phyloP scores from a whole-genome alignment of 2,329 filamentous ascomycete species.

The Cytospora paraplurivora region DNA sequence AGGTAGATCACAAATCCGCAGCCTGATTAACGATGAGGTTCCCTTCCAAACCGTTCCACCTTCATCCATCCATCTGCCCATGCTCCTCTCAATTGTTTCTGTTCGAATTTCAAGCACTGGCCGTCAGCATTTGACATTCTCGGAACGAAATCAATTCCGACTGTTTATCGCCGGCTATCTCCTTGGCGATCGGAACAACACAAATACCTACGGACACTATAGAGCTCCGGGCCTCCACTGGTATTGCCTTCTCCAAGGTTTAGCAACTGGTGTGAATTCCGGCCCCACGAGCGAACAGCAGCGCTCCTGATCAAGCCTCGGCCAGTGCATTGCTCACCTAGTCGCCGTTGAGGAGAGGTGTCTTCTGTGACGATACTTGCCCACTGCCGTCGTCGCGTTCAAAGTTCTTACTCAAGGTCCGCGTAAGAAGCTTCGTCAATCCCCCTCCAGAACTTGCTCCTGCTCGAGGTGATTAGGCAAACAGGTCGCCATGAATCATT shows the following conservation, averaged over 20 bases:
- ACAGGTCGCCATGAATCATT: neutral
- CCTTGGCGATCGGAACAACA: conserved; percentile 13
- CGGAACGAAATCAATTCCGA: neutral
- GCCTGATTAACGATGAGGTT: conserved; percentile 10
- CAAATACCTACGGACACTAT: neutral
- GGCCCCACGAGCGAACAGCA: too few species aligned
- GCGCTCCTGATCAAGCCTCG: too few species aligned
- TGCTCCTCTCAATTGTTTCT: conserved; percentile 1
- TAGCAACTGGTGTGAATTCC: too few species aligned
- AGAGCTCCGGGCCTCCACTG: too few species aligned
- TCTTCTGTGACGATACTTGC: neutral
- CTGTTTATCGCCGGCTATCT: conserved; percentile 17
- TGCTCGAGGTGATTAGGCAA: neutral
- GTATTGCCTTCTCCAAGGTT: too few species aligned
- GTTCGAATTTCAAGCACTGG: conserved; percentile 7
- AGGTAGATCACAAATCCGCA: conserved; percentile 18
- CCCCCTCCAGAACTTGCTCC: neutral
- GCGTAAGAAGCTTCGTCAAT: conserved; percentile 2
- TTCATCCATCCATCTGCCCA: neutral
- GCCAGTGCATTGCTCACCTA: too few species aligned
- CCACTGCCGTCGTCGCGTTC: neutral
- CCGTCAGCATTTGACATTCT: conserved; percentile 14
- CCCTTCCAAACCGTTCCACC: conserved; percentile 15
- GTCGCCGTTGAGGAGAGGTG: neutral
- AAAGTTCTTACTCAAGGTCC: conserved; percentile 1